These are phyloP conservation scores for Stellera chamaejasme DNA, from an alignment of 345 rosid genomes.

Conservation along the genomic window DNA sequence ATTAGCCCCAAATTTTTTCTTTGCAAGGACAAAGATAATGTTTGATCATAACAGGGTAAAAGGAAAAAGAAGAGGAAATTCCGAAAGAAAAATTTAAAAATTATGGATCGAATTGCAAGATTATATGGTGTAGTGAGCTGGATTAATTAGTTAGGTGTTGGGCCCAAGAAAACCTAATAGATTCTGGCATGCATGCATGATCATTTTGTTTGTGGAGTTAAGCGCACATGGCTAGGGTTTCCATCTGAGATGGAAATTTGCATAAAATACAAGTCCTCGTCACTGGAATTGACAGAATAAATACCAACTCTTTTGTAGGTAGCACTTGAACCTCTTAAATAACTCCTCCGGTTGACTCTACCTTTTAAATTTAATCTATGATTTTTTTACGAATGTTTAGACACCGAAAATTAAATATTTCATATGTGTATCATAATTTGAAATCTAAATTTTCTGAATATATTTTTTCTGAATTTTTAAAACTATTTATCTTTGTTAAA, in stretches of 20 bases:
- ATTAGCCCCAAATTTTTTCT: no score
- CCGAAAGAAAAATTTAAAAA: slow-evolving; percentile 27
- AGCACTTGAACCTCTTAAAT: slow-evolving; percentile 4
- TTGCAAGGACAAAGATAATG: no score
- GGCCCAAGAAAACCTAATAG: slow-evolving; percentile 18
- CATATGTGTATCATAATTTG: no score
- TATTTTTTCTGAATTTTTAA: no score
- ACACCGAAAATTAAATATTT: no score
- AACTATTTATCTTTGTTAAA: no score
- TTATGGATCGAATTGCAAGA: slow-evolving; percentile 19
- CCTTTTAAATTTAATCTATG: no score
- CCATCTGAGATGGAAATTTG: slow-evolving; percentile 6
- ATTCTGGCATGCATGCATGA: background rate
- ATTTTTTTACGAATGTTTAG: no score
- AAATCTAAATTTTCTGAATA: no score
- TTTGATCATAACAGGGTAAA: background rate
- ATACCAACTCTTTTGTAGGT: slow-evolving; percentile 23
- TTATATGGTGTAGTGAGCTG: slow-evolving; percentile 14
- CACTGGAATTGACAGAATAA: slow-evolving; percentile 19
- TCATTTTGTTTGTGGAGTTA: slow-evolving; percentile 10
- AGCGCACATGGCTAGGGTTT: slow-evolving; percentile 32
- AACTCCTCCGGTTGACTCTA: no score
- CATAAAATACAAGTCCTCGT: slow-evolving; percentile 7
- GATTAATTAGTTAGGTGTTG: slow-evolving; percentile 11
- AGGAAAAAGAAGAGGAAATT: slow-evolving; percentile 12